Evolutionary conservation across 2,329 filamentous ascomycete species (phyloP).

Genomic region (Cytospora paraplurivora): DNA sequence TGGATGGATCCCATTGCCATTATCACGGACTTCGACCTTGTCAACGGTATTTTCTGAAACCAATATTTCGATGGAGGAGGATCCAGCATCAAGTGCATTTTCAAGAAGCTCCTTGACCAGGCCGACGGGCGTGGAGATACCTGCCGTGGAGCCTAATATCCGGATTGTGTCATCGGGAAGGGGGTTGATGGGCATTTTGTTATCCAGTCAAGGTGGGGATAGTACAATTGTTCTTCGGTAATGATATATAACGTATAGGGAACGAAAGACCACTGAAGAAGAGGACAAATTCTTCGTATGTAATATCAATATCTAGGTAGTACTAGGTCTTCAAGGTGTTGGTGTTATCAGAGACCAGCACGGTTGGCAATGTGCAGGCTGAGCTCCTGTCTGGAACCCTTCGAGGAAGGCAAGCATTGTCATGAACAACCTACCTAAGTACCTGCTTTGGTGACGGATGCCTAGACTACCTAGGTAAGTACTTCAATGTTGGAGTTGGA

Average conservation of each 20-base stretch:
- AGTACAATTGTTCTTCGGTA: neutral
- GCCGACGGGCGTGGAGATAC: constrained; percentile 60
- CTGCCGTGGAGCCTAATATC: constrained; percentile 62
- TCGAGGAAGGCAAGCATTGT: no score
- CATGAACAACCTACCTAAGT: no score
- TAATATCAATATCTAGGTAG: no score
- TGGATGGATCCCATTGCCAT: constrained; percentile 69
- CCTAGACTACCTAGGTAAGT: no score
- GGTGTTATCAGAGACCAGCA: no score
- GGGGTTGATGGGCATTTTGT: constrained; percentile 52
- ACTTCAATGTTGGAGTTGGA: no score
- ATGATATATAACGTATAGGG: neutral
- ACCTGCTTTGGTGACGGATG: no score
- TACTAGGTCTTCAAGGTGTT: no score
- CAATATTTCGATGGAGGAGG: constrained; percentile 65
- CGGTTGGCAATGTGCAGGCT: no score
- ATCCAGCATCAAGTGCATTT: constrained; percentile 73
- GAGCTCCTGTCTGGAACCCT: no score
- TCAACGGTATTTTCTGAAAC: constrained; percentile 68
- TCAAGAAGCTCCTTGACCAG: constrained; percentile 78
- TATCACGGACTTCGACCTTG: constrained; percentile 70
- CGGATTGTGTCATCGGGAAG: constrained; percentile 53
- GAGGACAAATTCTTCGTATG: no score
- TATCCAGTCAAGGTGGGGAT: neutral
- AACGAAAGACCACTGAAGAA: no score